Base-by-base conservation (phyloP, 2,329 filamentous ascomycete genomes). In the Cordyceps tenuipes region DNA sequence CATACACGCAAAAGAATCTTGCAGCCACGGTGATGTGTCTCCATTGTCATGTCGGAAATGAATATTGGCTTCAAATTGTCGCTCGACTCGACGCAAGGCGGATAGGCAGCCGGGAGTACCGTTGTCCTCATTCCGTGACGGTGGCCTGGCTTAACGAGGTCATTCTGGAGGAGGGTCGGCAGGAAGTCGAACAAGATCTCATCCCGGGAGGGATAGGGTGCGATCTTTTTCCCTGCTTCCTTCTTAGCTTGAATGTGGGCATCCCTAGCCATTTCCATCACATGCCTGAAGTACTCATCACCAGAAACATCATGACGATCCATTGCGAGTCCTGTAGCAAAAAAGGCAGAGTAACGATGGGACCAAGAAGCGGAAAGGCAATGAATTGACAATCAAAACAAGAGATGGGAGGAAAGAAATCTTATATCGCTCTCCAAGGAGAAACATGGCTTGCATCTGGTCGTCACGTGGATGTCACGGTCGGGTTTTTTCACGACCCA, bases 1-100 rank as follows among this genome's bases (percentile, higher is more conserved):
- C 54, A 57, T 6, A 39, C 43, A 17, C 54, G 54, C 15, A 57
- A 3, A 13, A 57, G 29, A 39, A 57, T 31, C 19, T 57, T 48
- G 31, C 31, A 13, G 31, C 54, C 54, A 4, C 43, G 54, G 13
- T 57, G 29, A 39, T 57, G 54, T 7, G 43, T 48, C n/a, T n/a
- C 44, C 19, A 48, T 13, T 12, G 10, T 55, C 54, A 57, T 36
- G 3, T 48, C 54, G 29, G 19, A 39, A 39, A 57, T 57, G n/a
- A 13, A 7, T 12, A 57, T 48, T 9, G 54, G 54, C 9, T 48
- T 12, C 6, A 57, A 19, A 8, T 46, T 13, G 6, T 34, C 26
- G 26, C 53, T 56, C 3, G 53, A 15, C 6, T 9, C 9, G 17
- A 47, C 26, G 13, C 53, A 56, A 7, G 53, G 53, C 19, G 26